phyloP scores from a whole-genome alignment of 176 grass and related monocot species.

The Oryza glaberrima region DNA sequence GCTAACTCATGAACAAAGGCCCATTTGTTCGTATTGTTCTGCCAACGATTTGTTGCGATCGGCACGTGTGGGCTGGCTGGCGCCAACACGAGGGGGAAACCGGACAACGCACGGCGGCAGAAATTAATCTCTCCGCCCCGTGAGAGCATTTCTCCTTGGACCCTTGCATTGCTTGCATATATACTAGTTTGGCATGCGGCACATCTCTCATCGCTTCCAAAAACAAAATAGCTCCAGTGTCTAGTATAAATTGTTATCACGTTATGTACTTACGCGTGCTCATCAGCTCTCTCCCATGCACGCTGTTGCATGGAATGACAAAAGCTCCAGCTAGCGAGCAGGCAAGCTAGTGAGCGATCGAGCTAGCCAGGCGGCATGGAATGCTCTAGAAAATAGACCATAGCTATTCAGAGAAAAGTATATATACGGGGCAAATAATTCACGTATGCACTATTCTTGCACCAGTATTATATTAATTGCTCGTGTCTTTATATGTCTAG shows the following conservation, averaged over 20 bases:
- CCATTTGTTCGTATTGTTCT: not conserved
- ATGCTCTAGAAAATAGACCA: slow-evolving; percentile 45
- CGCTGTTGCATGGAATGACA: slow-evolving; percentile 43
- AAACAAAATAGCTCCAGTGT: slow-evolving; percentile 13
- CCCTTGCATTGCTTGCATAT: not conserved
- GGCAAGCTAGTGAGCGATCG: not conserved
- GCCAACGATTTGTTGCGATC: slow-evolving; percentile 50
- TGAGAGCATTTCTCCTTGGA: slow-evolving; percentile 53
- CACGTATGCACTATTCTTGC: not conserved
- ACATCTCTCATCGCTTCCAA: slow-evolving; percentile 44
- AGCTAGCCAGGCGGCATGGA: not conserved
- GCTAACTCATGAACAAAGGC: slow-evolving; percentile 48
- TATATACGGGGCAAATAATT: not conserved
- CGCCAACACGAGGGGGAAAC: slow-evolving; percentile 30
- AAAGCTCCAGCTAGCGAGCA: slow-evolving; percentile 45
- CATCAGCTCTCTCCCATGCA: not conserved
- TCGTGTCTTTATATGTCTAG: not conserved
- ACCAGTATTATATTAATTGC: not conserved
- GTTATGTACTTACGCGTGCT: not conserved
- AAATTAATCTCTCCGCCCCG: slow-evolving; percentile 35
- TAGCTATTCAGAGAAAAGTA: slow-evolving; percentile 16
- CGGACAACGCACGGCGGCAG: slow-evolving; percentile 46
- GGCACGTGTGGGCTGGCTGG: slow-evolving; percentile 52
- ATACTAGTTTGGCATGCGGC: not conserved
- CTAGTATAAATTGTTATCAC: slow-evolving; percentile 3